phyloP scores from a whole-genome alignment of 164 flowering plant genomes.

The Annona squamosa region DNA sequence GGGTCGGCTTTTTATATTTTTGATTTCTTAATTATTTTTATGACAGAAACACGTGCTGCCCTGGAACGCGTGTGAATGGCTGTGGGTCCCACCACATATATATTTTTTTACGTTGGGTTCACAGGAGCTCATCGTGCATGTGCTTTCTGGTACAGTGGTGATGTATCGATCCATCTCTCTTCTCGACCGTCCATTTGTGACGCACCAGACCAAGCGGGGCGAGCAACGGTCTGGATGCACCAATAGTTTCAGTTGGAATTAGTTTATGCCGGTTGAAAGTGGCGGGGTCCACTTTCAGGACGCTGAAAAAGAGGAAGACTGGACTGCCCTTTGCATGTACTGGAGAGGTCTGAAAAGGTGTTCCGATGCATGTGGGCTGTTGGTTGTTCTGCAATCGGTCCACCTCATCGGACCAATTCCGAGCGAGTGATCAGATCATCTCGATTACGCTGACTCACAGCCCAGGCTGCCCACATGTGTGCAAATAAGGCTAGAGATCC shows the following conservation, averaged over 20 bases:
- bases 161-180: not conserved
- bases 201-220: not conserved
- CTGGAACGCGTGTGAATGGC: no score
- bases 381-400: not conserved
- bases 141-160: not conserved
- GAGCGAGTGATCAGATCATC: not conserved
- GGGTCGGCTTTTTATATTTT: no score
- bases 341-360: no score
- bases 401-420: not conserved
- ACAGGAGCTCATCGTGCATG: no score
- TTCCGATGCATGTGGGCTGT: not conserved
- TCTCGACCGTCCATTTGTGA: not conserved
- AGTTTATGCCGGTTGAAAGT: not conserved
- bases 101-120: no score
- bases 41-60: no score
- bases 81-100: no score
- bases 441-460: not conserved
- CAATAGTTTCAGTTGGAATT: not conserved
- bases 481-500: not conserved
- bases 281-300: slow-evolving; percentile 11
- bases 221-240: not conserved
- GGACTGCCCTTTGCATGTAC: not conserved
- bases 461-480: not conserved
- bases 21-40: no score
- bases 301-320: not conserved